Conservation (phyloP, 805 yeast species). For the Candida coleopterorum region DNA sequence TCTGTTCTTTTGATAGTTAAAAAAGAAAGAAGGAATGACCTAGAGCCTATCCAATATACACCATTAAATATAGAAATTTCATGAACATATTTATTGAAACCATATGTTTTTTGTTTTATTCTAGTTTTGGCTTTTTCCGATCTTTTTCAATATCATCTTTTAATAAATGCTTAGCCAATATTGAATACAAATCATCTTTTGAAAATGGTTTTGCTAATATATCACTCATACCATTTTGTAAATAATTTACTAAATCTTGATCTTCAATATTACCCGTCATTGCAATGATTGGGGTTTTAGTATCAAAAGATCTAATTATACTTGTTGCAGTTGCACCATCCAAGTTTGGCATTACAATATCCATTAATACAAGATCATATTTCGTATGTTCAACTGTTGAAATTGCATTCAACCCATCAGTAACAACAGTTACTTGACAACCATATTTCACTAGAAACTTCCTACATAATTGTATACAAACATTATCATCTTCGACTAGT, state of each 20-base stretch:
- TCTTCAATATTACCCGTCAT: conserved; percentile 90
- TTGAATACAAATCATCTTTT: conserved; percentile 74
- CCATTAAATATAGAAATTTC: too few species aligned
- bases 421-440: conserved; percentile 86
- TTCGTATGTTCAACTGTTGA: conserved; percentile 64
- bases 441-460: conserved; percentile 84
- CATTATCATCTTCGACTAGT: conserved; percentile 75
- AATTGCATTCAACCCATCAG: conserved; percentile 89
- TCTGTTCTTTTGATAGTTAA: conserved; percentile 48
- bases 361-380: conserved; percentile 79
- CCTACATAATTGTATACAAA: conserved; percentile 77
- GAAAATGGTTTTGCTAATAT: conserved; percentile 93
- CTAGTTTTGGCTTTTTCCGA: conserved; percentile 4
- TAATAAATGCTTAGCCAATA: conserved; percentile 69
- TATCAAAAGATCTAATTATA: conserved; percentile 79
- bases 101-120: too few species aligned
- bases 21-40: conserved; percentile 1
- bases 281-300: conserved; percentile 84
- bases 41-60: too few species aligned
- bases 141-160: conserved; percentile 21
- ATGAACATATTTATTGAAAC: too few species aligned
- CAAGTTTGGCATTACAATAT: conserved; percentile 82
- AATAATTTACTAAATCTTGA: conserved; percentile 71
- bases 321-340: conserved; percentile 91
- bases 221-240: conserved; percentile 88